Evolutionary conservation across 2,329 filamentous ascomycete species (phyloP), one percentile per base, ranked within the genome.

Genomic region (Cercospora zeae-maydis): DNA sequence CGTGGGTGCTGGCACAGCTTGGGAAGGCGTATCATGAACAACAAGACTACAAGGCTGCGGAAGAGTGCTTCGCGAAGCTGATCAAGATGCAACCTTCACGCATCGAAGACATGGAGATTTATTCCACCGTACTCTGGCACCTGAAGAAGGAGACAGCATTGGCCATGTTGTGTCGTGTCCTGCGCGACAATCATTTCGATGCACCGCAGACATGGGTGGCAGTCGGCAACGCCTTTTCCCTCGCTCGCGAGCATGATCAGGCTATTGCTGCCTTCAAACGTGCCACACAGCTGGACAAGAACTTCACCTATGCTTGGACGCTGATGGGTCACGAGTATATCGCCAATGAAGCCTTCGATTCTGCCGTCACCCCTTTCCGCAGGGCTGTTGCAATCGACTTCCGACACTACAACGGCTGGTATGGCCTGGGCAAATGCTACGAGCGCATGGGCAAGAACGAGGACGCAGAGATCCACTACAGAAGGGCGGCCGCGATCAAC

Each of bases 61-160:
- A 96, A 74, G 91, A 90, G 67, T 90, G 88, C 71, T 99, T 96
- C 75, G 83, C 87, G 62, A 87, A 88, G 61, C 85, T 99, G 68
- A 88, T 92, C 56, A 85, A 88, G 33, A 82, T 95, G 69, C 88
- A 91, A 11, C 93, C 93, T 0, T 90, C 91, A 1, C 87, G 91
- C 3, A 82, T 96, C 49, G 90, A 96, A 73, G 93, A 97, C 73
- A 97, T 98, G 93, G 95, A 99, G 74, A 88, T 98, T 36, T 99
- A 96, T 78, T 98, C 93, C 13, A 99, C 95, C 0, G 89, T 96
- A n/a, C 83, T 99, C n/a, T 99, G 96, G 95, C 93, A 97, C 76
- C 80, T 97, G 66, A 96, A 96, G 77, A 88, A 90, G 66, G 93
- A 97, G 73, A 90, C 92, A 0, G 91, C 97, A 65, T 82, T 99